Evolutionary conservation across 1,284 basidiomycete genomes (phyloP), one percentile per base, ranked within the genome.

Genomic region (Ceratobasidium sp.): DNA sequence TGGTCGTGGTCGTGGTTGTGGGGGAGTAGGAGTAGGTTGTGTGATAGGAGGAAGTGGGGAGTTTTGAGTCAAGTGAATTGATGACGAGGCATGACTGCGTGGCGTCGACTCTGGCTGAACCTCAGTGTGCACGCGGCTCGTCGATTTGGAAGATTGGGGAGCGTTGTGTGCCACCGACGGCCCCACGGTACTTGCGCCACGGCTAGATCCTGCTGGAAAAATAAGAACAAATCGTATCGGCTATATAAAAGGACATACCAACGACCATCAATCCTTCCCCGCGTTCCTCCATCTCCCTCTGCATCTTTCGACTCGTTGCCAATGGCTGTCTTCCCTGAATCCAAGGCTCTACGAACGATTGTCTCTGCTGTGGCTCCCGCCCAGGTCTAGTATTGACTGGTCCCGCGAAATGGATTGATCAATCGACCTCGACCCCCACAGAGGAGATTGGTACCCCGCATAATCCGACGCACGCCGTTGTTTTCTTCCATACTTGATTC

Each of bases 321-420:
- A 18, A 21, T 26, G 28, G 23, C 26, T 43, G 30, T n/a, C n/a
- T n/a, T 26, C 16, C 32, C 2, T 34, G 14, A 1, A 67, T 48
- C 48, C 48, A 67, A 21, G 64, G 64, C 39, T 67, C 50, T 12
- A 67, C 41, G n/a, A 45, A 34, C n/a, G 36, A 45, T n/a, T n/a
- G n/a, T n/a, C n/a, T n/a, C n/a, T n/a, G n/a, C 41, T 28, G 23
- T n/a, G 48, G 48, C n/a, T 34, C 64, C 50, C n/a, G n/a, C 41
- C 39, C 50, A 67, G 36, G 55, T 67, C 64, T 23, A 67, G 41
- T 50, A 16, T 16, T 14, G 32, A 34, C n/a, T 46, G 30, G 6
- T 23, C 21, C 8, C 45, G 2, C 23, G 45, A 36, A 6, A 16
- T 12, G 5, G 36, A 39, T 3, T 14, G 50, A 6, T 8, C 28